These are phyloP conservation scores for Trametes maxima DNA, from an alignment of 768 basidiomycete species.

Conservation along the genomic window DNA sequence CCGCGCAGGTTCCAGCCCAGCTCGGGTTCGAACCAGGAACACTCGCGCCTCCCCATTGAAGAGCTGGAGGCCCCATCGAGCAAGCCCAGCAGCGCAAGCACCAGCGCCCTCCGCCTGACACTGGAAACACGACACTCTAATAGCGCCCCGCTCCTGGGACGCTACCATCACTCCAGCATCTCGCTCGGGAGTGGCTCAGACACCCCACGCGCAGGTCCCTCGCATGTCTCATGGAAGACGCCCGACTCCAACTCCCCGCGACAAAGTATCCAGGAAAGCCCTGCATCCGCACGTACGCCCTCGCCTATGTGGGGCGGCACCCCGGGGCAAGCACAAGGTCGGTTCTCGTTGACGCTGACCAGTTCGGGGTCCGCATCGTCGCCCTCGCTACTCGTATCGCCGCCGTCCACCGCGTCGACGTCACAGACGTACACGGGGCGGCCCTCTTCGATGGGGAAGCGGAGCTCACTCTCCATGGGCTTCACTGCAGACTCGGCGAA, in stretches of 20 bases:
- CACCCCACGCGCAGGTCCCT: slow-evolving; percentile 15
- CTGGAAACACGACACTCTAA: slow-evolving; percentile 10
- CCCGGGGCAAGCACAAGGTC: too few relatives aligned
- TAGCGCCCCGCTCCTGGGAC: slow-evolving; percentile 16
- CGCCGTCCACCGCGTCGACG: slow-evolving; percentile 5
- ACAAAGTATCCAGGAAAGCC: slow-evolving; percentile 13
- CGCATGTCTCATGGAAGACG: slow-evolving; percentile 28
- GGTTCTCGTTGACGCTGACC: slow-evolving; percentile 9
- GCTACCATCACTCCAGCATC: slow-evolving; percentile 7
- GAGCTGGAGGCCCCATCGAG: not conserved
- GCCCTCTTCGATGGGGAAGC: slow-evolving; percentile 16
- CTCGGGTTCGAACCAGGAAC: slow-evolving; percentile 4
- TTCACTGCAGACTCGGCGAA: slow-evolving; percentile 9
- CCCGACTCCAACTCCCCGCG: slow-evolving; percentile 4
- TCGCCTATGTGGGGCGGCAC: slow-evolving; percentile 6
- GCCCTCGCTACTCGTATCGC: slow-evolving; percentile 19
- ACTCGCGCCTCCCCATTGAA: slow-evolving; percentile 2
- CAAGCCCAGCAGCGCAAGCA: not conserved
- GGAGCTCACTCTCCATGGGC: slow-evolving; percentile 22
- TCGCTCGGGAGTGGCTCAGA: slow-evolving; percentile 5
- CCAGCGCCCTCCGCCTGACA: not conserved
- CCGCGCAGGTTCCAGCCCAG: slow-evolving; percentile 22
- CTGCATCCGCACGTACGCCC: slow-evolving; percentile 8
- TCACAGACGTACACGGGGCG: not conserved
- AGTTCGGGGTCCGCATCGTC: slow-evolving; percentile 23